These are phyloP conservation scores for Prasinococcaceae sp. DNA, from an alignment of 139 green algal genomes.

Conservation along the genomic window DNA sequence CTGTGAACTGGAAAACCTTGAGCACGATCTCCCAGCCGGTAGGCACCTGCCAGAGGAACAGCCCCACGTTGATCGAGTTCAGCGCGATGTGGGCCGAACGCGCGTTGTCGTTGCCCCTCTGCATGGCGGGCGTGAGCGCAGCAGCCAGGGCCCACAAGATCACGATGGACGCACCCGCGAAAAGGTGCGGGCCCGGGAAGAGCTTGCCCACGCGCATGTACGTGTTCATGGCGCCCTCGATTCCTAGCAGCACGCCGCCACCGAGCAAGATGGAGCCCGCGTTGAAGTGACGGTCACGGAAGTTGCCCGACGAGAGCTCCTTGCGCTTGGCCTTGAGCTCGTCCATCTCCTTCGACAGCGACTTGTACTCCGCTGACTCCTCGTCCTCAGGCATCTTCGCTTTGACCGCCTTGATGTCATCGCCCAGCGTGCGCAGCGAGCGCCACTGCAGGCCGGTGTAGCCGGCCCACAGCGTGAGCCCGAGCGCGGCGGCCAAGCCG, in stretches of 20 bases:
- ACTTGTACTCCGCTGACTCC: not conserved
- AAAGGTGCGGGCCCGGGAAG: slow-evolving; percentile 96
- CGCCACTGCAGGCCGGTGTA: slow-evolving; percentile 83
- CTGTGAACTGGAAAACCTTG: slow-evolving; percentile 74
- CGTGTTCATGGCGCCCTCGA: slow-evolving; percentile 85
- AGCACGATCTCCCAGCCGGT: slow-evolving; percentile 89
- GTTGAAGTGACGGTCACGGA: slow-evolving; percentile 69
- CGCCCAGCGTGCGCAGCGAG: slow-evolving; percentile 23
- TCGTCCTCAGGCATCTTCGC: slow-evolving; percentile 34
- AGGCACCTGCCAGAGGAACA: slow-evolving; percentile 83
- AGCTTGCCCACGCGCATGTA: slow-evolving; percentile 85
- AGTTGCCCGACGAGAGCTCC: slow-evolving; percentile 54
- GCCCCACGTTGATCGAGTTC: slow-evolving; percentile 67
- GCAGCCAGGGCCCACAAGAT: slow-evolving; percentile 82
- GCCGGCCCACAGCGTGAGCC: slow-evolving; percentile 56
- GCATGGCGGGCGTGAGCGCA: slow-evolving; percentile 79
- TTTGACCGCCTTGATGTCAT: slow-evolving; percentile 35
- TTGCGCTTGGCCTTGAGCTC: slow-evolving; percentile 58
- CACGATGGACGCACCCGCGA: slow-evolving; percentile 64
- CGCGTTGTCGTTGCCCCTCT: slow-evolving; percentile 85
- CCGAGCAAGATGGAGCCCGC: slow-evolving; percentile 72
- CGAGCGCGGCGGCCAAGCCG: slow-evolving; percentile 69
- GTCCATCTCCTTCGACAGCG: slow-evolving; percentile 7
- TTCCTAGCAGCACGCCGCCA: slow-evolving; percentile 57
- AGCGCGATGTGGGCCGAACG: slow-evolving; percentile 76